Base-by-base conservation (phyloP, 2,329 filamentous ascomycete species). In the Trichophyton mentagrophytes region DNA sequence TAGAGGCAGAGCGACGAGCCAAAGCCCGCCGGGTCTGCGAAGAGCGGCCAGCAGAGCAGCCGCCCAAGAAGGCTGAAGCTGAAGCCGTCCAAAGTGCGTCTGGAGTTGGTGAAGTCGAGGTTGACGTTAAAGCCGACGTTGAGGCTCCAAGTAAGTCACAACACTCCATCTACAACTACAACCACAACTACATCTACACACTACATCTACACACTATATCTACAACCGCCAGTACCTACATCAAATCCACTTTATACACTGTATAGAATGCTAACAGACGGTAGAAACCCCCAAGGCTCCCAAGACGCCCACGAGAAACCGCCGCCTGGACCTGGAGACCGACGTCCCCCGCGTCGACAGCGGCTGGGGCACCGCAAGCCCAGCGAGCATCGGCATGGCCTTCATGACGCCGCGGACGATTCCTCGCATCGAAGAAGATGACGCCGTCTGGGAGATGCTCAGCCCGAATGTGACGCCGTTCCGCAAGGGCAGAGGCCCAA, bases 401-500 rank as follows among this genome's bases (percentile, higher is more conserved):
- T 36, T 55, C 49, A 55, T 55, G 49, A 55, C 49, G 49, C 49
- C 49, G 25, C 49, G 49, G 49, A 55, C 49, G 6, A 27, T 55
- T 17, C 49, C 49, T 20, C 20, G 15, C n/a, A 36, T 55, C 30
- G 27, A 36, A 7, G 49, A 55, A 55, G 49, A 55, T 15, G 27
- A n/a, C 15, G 49, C 30, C 49, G 49, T 55, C 49, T 55, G 49
- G 49, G 49, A 55, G 49, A n/a, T 55, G 49, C 59, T 61, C 17
- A 64, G 63, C 30, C 63, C 63, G 2, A 57, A 64, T 51, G 63
- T 64, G 17, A 64, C 61, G 22, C 61, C 44, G 9, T 64, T 57
- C 40, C 55, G 63, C 33, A 64, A 64, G 42, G 59, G 61, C 30
- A 57, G 42, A 53, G 61, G 55, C 13, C 61, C 61, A 3, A 64